These are phyloP conservation scores for Diaporthe velutina DNA, from an alignment of 2,329 filamentous ascomycete species.

Conservation along the genomic window DNA sequence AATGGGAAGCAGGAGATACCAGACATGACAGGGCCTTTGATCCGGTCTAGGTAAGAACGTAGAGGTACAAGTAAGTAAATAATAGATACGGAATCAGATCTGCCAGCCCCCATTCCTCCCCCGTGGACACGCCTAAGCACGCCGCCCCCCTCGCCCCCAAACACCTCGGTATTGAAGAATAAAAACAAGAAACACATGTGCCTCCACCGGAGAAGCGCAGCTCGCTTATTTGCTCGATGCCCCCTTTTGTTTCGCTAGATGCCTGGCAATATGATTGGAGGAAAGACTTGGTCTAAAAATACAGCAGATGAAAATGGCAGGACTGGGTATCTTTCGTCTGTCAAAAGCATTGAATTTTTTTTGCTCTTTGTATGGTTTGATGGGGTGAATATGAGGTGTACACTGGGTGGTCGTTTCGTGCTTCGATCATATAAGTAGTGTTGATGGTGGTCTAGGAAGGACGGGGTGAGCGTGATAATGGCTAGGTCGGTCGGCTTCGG, in stretches of 20 bases:
- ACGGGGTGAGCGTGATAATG: neutral
- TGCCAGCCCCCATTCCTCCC: neutral
- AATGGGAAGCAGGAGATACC: neutral
- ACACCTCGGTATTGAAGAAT: conserved; percentile 14
- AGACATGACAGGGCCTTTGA: conserved; percentile 1
- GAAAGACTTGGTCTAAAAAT: conserved; percentile 21
- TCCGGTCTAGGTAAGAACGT: conserved; percentile 25
- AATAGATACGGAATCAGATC: conserved; percentile 18
- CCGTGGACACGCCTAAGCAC: conserved; percentile 14
- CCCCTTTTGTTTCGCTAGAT: conserved; percentile 16
- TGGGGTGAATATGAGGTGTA: neutral
- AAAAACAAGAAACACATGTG: conserved; percentile 7
- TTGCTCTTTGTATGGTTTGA: neutral
- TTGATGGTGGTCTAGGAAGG: neutral
- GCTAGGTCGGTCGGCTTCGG: neutral
- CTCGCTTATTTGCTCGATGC: conserved; percentile 8
- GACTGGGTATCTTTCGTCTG: conserved; percentile 34
- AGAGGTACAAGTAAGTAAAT: neutral
- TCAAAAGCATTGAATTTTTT: conserved; percentile 9
- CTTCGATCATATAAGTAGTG: neutral
- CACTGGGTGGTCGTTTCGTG: conserved; percentile 34
- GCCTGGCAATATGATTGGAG: neutral
- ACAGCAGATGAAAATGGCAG: conserved; percentile 30
- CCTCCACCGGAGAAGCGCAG: conserved; percentile 14
- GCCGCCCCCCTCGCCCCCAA: neutral